Evolutionary conservation across 169 alveolate species (phyloP).

Genomic region (Cryptosporidium ubiquitum): DNA sequence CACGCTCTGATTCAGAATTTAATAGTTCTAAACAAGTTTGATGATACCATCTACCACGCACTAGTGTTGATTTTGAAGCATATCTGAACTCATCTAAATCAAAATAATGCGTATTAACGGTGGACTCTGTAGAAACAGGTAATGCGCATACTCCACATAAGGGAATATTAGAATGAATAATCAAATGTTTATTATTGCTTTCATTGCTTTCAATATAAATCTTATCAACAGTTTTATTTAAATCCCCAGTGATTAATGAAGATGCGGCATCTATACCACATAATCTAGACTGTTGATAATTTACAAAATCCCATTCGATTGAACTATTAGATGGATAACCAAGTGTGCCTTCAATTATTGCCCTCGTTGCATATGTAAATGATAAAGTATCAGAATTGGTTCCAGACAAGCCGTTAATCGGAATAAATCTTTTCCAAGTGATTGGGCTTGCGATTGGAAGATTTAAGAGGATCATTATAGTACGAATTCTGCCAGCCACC

Average conservation of each 20-base stretch:
- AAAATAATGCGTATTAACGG: conserved; percentile 24
- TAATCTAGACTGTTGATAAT: conserved; percentile 63
- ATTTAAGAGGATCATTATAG: conserved; percentile 1
- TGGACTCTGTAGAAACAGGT: conserved; percentile 72
- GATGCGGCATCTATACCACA: conserved; percentile 69
- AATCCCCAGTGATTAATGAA: background rate
- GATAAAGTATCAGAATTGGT: background rate
- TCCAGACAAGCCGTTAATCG: background rate
- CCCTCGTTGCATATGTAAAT: conserved; percentile 37
- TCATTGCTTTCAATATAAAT: conserved; percentile 2
- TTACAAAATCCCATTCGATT: conserved; percentile 52
- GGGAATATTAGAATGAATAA: conserved; percentile 7
- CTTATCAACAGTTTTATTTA: conserved; percentile 9
- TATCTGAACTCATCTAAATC: conserved; percentile 24
- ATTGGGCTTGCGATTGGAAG: conserved; percentile 51
- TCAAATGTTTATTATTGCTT: background rate
- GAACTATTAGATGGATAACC: conserved; percentile 10
- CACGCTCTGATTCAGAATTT: conserved; percentile 59
- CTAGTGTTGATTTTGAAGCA: conserved; percentile 25
- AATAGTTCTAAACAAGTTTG: conserved; percentile 42
- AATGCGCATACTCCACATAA: conserved; percentile 67
- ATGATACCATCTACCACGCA: conserved; percentile 74
- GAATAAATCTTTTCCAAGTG: conserved; percentile 23
- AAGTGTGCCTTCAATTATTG: conserved; percentile 36
- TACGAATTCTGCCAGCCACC: background rate